phyloP scores from a whole-genome alignment of 805 yeast species.

The Scheffersomyces stipitis region DNA sequence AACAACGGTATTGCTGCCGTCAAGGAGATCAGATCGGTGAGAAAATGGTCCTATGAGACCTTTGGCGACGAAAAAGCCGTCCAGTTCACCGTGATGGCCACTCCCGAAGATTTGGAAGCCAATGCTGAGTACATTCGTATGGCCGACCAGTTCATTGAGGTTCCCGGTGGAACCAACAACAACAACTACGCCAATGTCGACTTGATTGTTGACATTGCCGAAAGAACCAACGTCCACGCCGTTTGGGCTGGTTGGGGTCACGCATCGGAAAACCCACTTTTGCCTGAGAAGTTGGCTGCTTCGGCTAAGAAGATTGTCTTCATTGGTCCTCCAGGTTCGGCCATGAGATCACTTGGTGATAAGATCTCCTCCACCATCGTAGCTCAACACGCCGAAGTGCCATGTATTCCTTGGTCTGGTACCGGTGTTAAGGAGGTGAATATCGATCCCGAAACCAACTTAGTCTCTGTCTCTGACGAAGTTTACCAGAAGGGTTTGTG shows the following conservation, averaged over 20 bases:
- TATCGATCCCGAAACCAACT: constrained; percentile 63
- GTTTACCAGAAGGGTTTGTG: constrained; percentile 90
- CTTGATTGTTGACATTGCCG: constrained; percentile 94
- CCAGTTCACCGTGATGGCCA: constrained; percentile 96
- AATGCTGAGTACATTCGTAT: constrained; percentile 97
- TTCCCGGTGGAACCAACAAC: constrained; percentile 99
- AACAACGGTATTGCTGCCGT: constrained; percentile 99
- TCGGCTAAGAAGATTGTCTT: constrained; percentile 87
- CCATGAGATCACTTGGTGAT: constrained; percentile 99
- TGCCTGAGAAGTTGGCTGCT: constrained; percentile 93
- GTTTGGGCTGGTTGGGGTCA: constrained; percentile 99
- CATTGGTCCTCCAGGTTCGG: constrained; percentile 98
- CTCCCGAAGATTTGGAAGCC: constrained; percentile 97
- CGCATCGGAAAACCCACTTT: constrained; percentile 95
- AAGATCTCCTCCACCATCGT: constrained; percentile 97
- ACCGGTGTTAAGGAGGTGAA: constrained; percentile 87
- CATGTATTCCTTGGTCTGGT: constrained; percentile 99
- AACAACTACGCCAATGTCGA: constrained; percentile 98
- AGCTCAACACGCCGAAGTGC: constrained; percentile 97
- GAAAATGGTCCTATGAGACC: constrained; percentile 99
- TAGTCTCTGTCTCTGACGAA: constrained; percentile 86
- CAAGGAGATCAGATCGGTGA: constrained; percentile 92
- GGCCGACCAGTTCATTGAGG: constrained; percentile 98
- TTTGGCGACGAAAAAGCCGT: constrained; percentile 94
- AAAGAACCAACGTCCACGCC: constrained; percentile 93